Conservation (phyloP, 495 filamentous ascomycete species). For the Xylaria intraflava region DNA sequence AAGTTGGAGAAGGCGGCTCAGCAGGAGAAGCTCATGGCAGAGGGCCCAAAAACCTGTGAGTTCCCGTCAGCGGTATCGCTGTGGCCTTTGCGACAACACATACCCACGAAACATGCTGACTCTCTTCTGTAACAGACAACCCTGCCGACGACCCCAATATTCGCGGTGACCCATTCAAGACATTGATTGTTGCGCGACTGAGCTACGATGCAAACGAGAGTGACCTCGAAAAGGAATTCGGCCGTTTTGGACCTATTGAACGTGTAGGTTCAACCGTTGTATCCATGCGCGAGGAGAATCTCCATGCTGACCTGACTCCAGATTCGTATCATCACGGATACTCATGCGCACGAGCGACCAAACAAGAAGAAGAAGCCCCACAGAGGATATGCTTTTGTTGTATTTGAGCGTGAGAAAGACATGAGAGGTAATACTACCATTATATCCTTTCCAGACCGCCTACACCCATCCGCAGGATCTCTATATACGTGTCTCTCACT, state of each 20-base stretch:
- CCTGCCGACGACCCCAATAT: conserved; percentile 75
- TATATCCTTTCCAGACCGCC: conserved; percentile 32
- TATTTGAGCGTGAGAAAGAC: conserved; percentile 95
- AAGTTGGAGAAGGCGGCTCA: conserved; percentile 69
- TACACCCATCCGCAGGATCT: conserved; percentile 29
- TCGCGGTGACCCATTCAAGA: conserved; percentile 89
- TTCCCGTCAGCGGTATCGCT: conserved; percentile 4
- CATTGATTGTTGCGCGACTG: conserved; percentile 84
- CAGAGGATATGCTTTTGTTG: conserved; percentile 92
- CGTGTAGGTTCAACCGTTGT: conserved; percentile 51
- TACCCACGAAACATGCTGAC: conserved; percentile 4
- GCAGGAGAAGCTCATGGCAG: conserved; percentile 55
- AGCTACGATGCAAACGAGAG: conserved; percentile 82
- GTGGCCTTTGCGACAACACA: conserved; percentile 2
- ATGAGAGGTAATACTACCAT: conserved; percentile 85
- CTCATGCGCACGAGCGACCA: conserved; percentile 57
- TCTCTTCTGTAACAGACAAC: conserved; percentile 44
- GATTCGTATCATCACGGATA: conserved; percentile 80
- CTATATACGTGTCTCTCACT: conserved; percentile 28
- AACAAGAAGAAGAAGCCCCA: conserved; percentile 79
- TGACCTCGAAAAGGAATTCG: conserved; percentile 91
- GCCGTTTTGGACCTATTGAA: conserved; percentile 90
- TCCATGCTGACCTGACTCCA: conserved; percentile 32
- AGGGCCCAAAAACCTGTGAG: conserved; percentile 66
- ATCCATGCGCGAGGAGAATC: neutral